These are phyloP conservation scores for Eudorina sp. DNA, from an alignment of 139 green algal genomes.

Conservation along the genomic window DNA sequence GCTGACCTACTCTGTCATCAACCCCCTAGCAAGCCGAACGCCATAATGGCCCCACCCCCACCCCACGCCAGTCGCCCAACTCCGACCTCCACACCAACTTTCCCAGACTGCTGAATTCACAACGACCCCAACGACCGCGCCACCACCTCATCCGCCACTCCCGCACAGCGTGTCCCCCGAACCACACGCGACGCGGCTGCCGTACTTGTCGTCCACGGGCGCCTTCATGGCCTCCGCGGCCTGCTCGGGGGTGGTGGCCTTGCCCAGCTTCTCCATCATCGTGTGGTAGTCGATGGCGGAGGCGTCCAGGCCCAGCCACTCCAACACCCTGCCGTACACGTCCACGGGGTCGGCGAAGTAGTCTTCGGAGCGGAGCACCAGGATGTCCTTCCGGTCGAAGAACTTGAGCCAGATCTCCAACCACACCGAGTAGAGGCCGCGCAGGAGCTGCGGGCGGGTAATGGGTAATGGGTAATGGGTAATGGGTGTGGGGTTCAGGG, in stretches of 20 bases:
- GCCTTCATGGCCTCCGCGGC: too few relatives aligned
- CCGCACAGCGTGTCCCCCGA: too few relatives aligned
- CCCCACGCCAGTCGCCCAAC: not conserved
- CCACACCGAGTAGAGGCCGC: slow-evolving; percentile 61
- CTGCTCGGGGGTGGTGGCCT: not conserved
- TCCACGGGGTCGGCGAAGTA: not conserved
- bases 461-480: not conserved
- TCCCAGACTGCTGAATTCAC: not conserved
- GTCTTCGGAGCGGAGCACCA: slow-evolving; percentile 40
- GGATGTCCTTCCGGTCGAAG: slow-evolving; percentile 46
- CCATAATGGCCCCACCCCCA: too few relatives aligned
- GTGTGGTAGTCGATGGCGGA: not conserved
- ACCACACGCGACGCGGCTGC: too few relatives aligned
- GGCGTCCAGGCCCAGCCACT: slow-evolving; percentile 19
- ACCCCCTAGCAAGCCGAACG: too few relatives aligned
- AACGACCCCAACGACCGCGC: not conserved
- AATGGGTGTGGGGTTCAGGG: not conserved
- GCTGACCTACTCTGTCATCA: too few relatives aligned
- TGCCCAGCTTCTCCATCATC: not conserved
- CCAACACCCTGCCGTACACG: not conserved
- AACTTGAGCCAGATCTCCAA: slow-evolving; percentile 60
- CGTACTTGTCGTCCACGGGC: not conserved
- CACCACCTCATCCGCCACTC: not conserved
- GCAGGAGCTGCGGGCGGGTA: slow-evolving; percentile 59
- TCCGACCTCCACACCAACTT: not conserved